These are phyloP conservation scores for Lepidopterella palustris DNA, from an alignment of 495 filamentous ascomycete genomes.

Conservation along the genomic window DNA sequence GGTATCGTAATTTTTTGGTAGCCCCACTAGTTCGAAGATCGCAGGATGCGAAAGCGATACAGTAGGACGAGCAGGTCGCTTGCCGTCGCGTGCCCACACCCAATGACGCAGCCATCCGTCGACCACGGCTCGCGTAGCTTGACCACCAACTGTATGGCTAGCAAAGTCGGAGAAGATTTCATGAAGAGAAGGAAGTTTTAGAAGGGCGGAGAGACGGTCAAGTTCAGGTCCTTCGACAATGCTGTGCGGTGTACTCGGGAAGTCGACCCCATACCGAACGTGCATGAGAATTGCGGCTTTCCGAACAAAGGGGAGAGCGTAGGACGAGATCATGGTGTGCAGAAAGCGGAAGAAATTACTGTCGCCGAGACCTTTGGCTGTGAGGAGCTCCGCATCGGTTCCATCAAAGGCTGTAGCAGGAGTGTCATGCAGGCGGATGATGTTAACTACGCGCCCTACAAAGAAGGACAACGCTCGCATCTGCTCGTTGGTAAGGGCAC, in stretches of 20 bases:
- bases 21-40: slow-evolving; percentile 87
- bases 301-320: slow-evolving; percentile 82
- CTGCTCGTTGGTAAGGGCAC: background rate
- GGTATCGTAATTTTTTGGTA: slow-evolving; percentile 88
- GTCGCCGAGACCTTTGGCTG: background rate
- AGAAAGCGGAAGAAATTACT: slow-evolving; percentile 38
- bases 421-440: slow-evolving; percentile 3
- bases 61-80: slow-evolving; percentile 16
- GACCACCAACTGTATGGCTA: slow-evolving; percentile 14
- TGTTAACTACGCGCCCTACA: slow-evolving; percentile 12
- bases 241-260: slow-evolving; percentile 64
- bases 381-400: background rate
- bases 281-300: slow-evolving; percentile 79
- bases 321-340: slow-evolving; percentile 58
- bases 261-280: slow-evolving; percentile 81
- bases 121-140: slow-evolving; percentile 49
- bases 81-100: slow-evolving; percentile 27
- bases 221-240: slow-evolving; percentile 67
- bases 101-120: slow-evolving; percentile 75
- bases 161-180: slow-evolving; percentile 58
- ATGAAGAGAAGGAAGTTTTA: slow-evolving; percentile 72
- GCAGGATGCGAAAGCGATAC: slow-evolving; percentile 69
- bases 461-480: slow-evolving; percentile 13
- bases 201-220: slow-evolving; percentile 65
- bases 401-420: background rate